These are phyloP conservation scores for Plectosphaerella sp. DNA, from an alignment of 2,329 filamentous ascomycete genomes.

Conservation along the genomic window DNA sequence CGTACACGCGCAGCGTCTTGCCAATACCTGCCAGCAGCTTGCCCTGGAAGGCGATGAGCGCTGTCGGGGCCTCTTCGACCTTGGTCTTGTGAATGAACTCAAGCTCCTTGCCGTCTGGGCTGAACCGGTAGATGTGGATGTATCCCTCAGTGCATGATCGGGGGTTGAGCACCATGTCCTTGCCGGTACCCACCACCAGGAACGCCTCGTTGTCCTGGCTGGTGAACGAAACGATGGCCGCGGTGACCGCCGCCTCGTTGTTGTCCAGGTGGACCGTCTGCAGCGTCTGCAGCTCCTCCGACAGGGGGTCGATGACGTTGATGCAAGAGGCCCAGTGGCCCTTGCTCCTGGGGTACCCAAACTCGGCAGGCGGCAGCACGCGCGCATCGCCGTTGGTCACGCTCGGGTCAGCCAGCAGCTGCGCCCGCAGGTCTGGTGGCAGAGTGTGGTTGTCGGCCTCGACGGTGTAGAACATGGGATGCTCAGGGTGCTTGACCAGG, in stretches of 20 bases:
- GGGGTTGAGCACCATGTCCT: conserved; percentile 79
- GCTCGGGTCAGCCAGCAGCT: conserved; percentile 67
- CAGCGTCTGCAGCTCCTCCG: conserved; percentile 63
- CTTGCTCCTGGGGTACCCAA: conserved; percentile 79
- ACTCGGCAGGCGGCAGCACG: conserved; percentile 71
- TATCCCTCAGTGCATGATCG: conserved; percentile 73
- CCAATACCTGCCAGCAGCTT: conserved; percentile 83
- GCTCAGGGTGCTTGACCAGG: conserved; percentile 81
- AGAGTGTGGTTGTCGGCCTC: conserved; percentile 92
- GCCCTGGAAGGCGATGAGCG: conserved; percentile 91
- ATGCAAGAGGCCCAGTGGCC: conserved; percentile 96
- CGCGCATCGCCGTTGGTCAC: conserved; percentile 69
- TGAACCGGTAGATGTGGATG: conserved; percentile 88
- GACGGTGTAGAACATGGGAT: conserved; percentile 88
- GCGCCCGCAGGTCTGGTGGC: conserved; percentile 69
- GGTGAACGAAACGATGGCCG: conserved; percentile 78
- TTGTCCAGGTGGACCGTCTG: conserved; percentile 78
- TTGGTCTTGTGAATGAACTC: conserved; percentile 97
- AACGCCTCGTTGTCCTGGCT: conserved; percentile 87
- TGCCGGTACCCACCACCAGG: conserved; percentile 89
- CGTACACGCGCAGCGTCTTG: conserved; percentile 78
- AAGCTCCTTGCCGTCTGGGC: conserved; percentile 79
- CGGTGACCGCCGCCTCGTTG: conserved; percentile 88
- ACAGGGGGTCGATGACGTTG: conserved; percentile 80
- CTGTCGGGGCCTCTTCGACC: conserved; percentile 81